Conservation (phyloP, 1,284 basidiomycete species). For the Microbotryum violaceum region DNA sequence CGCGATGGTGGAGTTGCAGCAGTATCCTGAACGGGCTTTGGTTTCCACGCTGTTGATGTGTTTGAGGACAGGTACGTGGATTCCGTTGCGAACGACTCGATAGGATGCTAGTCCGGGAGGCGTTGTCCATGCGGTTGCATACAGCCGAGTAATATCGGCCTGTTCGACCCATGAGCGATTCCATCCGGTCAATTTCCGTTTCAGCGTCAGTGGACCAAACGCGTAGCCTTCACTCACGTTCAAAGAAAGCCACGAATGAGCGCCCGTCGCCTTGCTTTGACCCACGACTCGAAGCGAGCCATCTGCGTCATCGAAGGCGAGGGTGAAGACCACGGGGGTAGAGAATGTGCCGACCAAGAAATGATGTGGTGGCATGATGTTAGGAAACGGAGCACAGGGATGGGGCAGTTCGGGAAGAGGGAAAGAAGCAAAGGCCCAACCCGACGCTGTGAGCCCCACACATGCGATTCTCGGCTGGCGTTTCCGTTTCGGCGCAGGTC, state of each 20-base stretch:
- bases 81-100: slow-evolving; percentile 13
- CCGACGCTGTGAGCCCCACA: too few relatives aligned
- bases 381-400: too few relatives aligned
- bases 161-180: background rate
- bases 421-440: too few relatives aligned
- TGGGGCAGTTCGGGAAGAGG: too few relatives aligned
- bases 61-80: slow-evolving; percentile 16
- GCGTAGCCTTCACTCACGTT: slow-evolving; percentile 10
- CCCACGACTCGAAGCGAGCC: slow-evolving; percentile 24
- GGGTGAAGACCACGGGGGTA: slow-evolving; percentile 34
- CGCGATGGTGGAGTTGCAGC: slow-evolving; percentile 35
- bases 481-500: too few relatives aligned
- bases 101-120: slow-evolving; percentile 36
- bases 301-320: slow-evolving; percentile 32
- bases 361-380: slow-evolving; percentile 15
- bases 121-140: slow-evolving; percentile 38
- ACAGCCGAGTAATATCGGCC: slow-evolving; percentile 29
- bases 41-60: slow-evolving; percentile 31
- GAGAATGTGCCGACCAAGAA: slow-evolving; percentile 40
- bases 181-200: background rate
- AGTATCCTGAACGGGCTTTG: slow-evolving; percentile 38
- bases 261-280: slow-evolving; percentile 32
- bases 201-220: background rate
- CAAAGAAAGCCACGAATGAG: slow-evolving; percentile 39
- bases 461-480: too few relatives aligned